Base-by-base conservation (phyloP, 2,329 filamentous ascomycete species). In the Fusarium proliferatum region DNA sequence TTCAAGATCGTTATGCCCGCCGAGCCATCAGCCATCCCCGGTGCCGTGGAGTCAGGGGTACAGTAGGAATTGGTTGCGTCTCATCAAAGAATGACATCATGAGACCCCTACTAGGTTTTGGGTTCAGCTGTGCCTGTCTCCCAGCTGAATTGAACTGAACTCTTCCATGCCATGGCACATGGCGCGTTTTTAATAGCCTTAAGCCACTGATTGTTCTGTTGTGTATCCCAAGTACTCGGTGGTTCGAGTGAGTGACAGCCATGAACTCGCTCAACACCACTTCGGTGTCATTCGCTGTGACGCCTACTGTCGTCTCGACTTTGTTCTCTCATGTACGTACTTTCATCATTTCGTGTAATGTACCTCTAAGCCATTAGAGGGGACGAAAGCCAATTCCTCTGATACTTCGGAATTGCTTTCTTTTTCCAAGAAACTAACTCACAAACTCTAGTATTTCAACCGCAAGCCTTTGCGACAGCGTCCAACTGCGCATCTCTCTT, bases 401-500 rank as follows among this genome's bases (percentile, higher is more conserved):
- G 36, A 33, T 12, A 19, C 19, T n/a, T 28, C 34, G 28, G 28
- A 9, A n/a, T 33, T 49, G 33, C 38, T 61, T 67, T 46, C 61
- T 53, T 64, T 61, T 28, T 17, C 4, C 26, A 52, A 39, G 51
- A 39, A 21, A 60, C 68, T 77, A 51, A 74, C 58, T 46, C 16
- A 17, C 26, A 56, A 42, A 30, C 39, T 62, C 36, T 61, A 96
- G 93, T 98, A 96, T 82, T 86, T 97, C 69, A 93, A 97, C 78
- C 92, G 93, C 73, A 93, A 93, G 78, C 88, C 90, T 3, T 87
- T 92, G 36, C 90, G 88, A 70, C 87, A 95, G 73, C 95, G 95
- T 72, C 96, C 96, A 2, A 97, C 94, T 3, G 93, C 93, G 2
- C 94, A 97, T 81, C 91, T 99, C 63, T 95, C 95, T 60, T 99